Percentiles rank a stretch among this genome's conserved stretches.
phyloP scores from a whole-genome alignment of 805 yeast species.

The Clavispora phyllophila region DNA sequence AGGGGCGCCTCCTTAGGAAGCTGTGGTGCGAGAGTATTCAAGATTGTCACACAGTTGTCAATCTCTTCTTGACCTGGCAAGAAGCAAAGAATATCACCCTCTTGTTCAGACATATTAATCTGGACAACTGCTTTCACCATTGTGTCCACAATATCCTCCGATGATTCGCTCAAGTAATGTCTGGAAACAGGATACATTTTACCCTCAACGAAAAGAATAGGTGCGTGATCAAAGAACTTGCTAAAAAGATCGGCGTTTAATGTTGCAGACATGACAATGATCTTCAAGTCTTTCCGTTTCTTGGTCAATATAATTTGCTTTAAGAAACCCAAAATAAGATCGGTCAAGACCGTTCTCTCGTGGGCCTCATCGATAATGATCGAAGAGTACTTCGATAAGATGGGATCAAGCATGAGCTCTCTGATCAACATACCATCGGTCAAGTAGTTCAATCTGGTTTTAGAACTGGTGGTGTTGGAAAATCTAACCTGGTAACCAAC shows the following conservation, averaged over 20 bases:
- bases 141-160: constrained; percentile 82
- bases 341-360: constrained; percentile 91
- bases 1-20: constrained; percentile 72
- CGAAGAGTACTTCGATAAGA: constrained; percentile 61
- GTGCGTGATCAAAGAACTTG: constrained; percentile 69
- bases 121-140: constrained; percentile 71
- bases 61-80: constrained; percentile 97
- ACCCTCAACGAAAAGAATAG: constrained; percentile 86
- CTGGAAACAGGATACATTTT: constrained; percentile 80
- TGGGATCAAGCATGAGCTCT: constrained; percentile 75
- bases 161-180: constrained; percentile 55
- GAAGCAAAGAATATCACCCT: constrained; percentile 90
- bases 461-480: constrained; percentile 55
- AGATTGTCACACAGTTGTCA: constrained; percentile 68
- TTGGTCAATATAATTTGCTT: constrained; percentile 53
- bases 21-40: constrained; percentile 57
- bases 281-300: constrained; percentile 53
- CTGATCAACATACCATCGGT: constrained; percentile 98
- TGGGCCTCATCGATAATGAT: constrained; percentile 95
- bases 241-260: constrained; percentile 87
- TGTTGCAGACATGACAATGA: constrained; percentile 95
- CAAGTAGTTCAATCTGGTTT: constrained; percentile 73
- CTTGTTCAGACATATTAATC: constrained; percentile 70
- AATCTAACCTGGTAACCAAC: constrained; percentile 95
- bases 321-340: constrained; percentile 81